These are phyloP conservation scores for Lolium multiflorum DNA, from an alignment of 176 grass and related monocot species.

Conservation along the genomic window DNA sequence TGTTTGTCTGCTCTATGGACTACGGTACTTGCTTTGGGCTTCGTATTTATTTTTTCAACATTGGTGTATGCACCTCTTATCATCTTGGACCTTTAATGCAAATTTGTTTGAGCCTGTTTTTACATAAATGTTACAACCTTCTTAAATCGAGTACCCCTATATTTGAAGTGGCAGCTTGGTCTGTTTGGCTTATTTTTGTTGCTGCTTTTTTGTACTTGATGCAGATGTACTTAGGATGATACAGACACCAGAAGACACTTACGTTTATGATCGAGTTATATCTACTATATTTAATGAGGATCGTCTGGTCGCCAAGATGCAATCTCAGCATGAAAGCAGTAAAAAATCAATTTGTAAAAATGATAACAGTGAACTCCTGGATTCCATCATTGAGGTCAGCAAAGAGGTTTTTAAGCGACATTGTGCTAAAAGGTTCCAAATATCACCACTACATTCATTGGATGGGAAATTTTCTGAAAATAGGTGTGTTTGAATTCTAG, in stretches of 20 bases:
- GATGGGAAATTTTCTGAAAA: slow-evolving; percentile 62
- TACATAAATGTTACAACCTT: neutral
- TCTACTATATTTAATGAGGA: slow-evolving; percentile 92
- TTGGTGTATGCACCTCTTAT: neutral
- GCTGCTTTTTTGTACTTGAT: slow-evolving; percentile 46
- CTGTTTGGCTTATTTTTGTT: slow-evolving; percentile 23
- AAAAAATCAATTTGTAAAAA: slow-evolving; percentile 56
- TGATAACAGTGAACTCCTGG: slow-evolving; percentile 78
- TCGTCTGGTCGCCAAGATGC: slow-evolving; percentile 67
- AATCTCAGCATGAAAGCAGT: slow-evolving; percentile 61
- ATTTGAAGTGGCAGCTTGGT: slow-evolving; percentile 39
- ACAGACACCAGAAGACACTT: slow-evolving; percentile 87
- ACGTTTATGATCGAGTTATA: slow-evolving; percentile 90
- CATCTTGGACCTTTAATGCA: neutral
- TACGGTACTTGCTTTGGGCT: neutral
- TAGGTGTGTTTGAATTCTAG: slow-evolving; percentile 59
- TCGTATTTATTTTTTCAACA: slow-evolving; percentile 27
- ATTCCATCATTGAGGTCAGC: slow-evolving; percentile 79
- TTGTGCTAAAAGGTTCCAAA: slow-evolving; percentile 92
- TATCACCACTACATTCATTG: slow-evolving; percentile 74
- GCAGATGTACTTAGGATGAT: slow-evolving; percentile 97
- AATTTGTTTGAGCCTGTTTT: slow-evolving; percentile 10
- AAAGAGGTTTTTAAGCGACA: slow-evolving; percentile 94
- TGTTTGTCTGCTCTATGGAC: slow-evolving; percentile 22
- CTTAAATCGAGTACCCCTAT: neutral